Base-by-base conservation (phyloP, 1,284 basidiomycete genomes). In the Ceratobasidium sp. region DNA sequence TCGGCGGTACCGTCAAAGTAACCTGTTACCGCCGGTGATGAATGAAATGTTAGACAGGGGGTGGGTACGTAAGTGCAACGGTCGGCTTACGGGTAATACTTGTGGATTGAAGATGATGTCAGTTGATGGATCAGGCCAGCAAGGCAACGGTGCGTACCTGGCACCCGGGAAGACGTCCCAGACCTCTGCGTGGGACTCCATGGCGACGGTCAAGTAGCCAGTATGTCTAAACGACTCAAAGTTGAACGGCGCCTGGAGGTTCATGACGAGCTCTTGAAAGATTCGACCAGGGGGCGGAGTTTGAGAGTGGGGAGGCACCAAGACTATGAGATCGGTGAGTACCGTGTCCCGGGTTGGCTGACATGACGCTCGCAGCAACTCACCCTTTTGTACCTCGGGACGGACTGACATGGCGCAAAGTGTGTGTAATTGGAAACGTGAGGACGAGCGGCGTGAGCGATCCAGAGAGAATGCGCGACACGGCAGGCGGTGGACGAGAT, bases 151-250 rank as follows among this genome's bases (percentile, higher is more conserved):
- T 46, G 9, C 65, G 36, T 28, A 69, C 65, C 65, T 69, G 16
- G 65, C 21, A 30, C 65, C 65, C 3, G 65, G 65, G 41, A 57
- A 69, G 28, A 69, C 65, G 41, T 69, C 65, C 65, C 65, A 69
- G 26, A 69, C 52, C 21, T 57, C 65, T 16, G 65, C 65, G 26
- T 69, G 65, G 23, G 65, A 69, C 52, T 69, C 65, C 65, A 69
- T 69, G 9, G 65, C 65, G 34, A 69, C 65, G 16, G 65, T 32
- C 39, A 69, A 34, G 53, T 36, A 23, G 26, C 65, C 65, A 26
- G 26, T 69, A 4, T 32, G 36, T 53, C n/a, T 69, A 41, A 69
- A 69, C 14, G 65, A 57, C 16, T 57, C 53, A 57, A 43, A 57
- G 65, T 69, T 39, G 43, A 55, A 67, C 14, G 64, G 64, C 1